Percentiles rank a stretch among this genome's conserved stretches.
These are phyloP conservation scores for Purshia tridentata DNA, from an alignment of 306 rosid species.

Conservation along the genomic window DNA sequence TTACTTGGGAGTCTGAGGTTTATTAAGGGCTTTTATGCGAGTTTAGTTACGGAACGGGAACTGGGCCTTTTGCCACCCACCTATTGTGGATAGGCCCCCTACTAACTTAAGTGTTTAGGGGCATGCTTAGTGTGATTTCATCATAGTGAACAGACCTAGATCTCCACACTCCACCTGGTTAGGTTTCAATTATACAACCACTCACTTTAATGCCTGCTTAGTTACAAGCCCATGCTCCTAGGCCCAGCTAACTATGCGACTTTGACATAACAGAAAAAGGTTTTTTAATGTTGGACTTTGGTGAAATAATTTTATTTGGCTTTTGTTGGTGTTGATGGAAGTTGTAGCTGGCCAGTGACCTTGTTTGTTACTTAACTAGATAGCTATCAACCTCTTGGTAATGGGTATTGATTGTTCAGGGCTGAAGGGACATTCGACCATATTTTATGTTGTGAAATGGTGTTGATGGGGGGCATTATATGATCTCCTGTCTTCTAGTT, in stretches of 20 bases:
- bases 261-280: background rate
- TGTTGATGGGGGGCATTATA: background rate
- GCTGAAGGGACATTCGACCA: background rate
- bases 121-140: too few relatives aligned
- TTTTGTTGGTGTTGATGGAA: constrained; percentile 12
- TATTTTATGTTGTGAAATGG: background rate
- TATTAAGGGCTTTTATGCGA: background rate
- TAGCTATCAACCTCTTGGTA: background rate
- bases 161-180: too few relatives aligned
- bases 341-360: background rate
- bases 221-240: too few relatives aligned
- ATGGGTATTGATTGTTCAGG: constrained; percentile 1
- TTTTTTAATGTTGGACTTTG: background rate
- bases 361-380: background rate
- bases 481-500: background rate
- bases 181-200: too few relatives aligned
- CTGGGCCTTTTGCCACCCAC: background rate
- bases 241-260: background rate
- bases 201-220: too few relatives aligned
- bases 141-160: too few relatives aligned
- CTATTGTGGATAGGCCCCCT: too few relatives aligned
- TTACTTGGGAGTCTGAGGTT: background rate
- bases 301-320: background rate
- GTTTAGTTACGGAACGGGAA: background rate
- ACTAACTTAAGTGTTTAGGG: too few relatives aligned